These are phyloP conservation scores for Saccharomyces mikatae DNA, from an alignment of 805 yeast genomes.

Conservation along the genomic window DNA sequence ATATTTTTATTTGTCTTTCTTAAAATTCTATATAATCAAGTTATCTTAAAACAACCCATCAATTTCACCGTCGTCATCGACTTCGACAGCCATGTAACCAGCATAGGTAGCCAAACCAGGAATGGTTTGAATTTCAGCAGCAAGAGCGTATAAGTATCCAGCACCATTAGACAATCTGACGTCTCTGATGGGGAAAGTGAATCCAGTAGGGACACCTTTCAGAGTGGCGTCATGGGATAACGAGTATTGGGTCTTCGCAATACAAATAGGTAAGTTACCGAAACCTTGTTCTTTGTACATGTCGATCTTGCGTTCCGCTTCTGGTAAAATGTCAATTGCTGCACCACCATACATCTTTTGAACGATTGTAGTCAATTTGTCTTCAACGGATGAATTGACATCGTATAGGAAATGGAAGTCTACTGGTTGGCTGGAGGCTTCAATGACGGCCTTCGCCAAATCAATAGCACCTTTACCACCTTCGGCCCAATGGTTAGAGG, in stretches of 20 bases:
- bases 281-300: conserved; percentile 67
- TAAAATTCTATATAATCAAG: background rate
- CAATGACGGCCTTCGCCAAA: conserved; percentile 62
- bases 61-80: conserved; percentile 69
- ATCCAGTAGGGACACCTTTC: conserved; percentile 78
- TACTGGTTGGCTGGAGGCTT: conserved; percentile 42
- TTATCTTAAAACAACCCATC: conserved; percentile 61
- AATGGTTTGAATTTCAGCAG: conserved; percentile 79
- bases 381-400: conserved; percentile 55
- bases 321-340: conserved; percentile 58
- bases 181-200: conserved; percentile 74
- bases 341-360: conserved; percentile 73
- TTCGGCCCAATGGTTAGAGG: conserved; percentile 79
- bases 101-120: conserved; percentile 82
- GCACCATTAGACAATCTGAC: conserved; percentile 75
- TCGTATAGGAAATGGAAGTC: conserved; percentile 52
- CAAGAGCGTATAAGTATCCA: conserved; percentile 75
- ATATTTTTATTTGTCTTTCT: background rate
- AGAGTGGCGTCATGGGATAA: conserved; percentile 73
- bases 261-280: conserved; percentile 70
- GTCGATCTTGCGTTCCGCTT: conserved; percentile 62
- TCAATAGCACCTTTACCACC: conserved; percentile 79
- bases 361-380: conserved; percentile 59
- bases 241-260: conserved; percentile 82
- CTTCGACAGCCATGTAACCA: conserved; percentile 83